Percentiles rank a stretch among this genome's conserved stretches.
phyloP scores from a whole-genome alignment of 2,329 filamentous ascomycete species.

The Fusarium protoensiforme region DNA sequence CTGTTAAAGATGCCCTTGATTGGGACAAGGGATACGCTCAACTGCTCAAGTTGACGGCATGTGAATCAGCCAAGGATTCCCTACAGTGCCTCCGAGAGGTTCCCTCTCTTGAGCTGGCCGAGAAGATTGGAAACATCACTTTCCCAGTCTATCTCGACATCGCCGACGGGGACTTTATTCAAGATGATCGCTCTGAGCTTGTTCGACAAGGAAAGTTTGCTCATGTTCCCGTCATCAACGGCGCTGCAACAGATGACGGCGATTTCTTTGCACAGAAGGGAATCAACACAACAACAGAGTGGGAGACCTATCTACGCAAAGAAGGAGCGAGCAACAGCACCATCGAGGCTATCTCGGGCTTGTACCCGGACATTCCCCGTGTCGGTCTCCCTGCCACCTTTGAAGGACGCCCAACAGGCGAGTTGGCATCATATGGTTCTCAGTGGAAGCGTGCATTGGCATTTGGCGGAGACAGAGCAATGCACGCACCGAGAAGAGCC shows the following conservation, averaged over 20 bases:
- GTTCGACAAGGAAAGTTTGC: conserved; percentile 18
- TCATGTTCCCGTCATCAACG: conserved; percentile 13
- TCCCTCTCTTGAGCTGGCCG: conserved; percentile 14
- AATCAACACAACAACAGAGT: conserved; percentile 20
- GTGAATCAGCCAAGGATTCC: neutral
- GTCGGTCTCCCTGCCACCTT: conserved; percentile 13
- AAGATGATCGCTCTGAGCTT: conserved; percentile 13
- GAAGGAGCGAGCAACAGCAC: conserved; percentile 16
- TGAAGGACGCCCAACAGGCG: neutral
- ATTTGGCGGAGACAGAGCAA: conserved; percentile 22
- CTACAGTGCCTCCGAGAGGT: conserved; percentile 24
- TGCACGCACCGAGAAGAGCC: conserved; percentile 22
- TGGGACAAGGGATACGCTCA: conserved; percentile 21
- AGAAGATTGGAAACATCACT: conserved; percentile 12
- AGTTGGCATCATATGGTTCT: conserved; percentile 3
- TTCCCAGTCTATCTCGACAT: conserved; percentile 30
- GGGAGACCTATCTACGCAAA: conserved; percentile 13
- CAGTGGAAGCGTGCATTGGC: conserved; percentile 30
- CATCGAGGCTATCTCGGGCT: conserved; percentile 2
- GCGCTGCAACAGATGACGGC: conserved; percentile 8
- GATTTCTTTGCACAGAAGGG: conserved; percentile 24
- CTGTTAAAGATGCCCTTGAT: neutral
- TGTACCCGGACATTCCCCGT: conserved; percentile 24
- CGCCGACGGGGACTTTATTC: conserved; percentile 20
- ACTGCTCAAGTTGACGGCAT: neutral